phyloP scores from a whole-genome alignment of 768 basidiomycete species.

The Basidioascus undulatus region DNA sequence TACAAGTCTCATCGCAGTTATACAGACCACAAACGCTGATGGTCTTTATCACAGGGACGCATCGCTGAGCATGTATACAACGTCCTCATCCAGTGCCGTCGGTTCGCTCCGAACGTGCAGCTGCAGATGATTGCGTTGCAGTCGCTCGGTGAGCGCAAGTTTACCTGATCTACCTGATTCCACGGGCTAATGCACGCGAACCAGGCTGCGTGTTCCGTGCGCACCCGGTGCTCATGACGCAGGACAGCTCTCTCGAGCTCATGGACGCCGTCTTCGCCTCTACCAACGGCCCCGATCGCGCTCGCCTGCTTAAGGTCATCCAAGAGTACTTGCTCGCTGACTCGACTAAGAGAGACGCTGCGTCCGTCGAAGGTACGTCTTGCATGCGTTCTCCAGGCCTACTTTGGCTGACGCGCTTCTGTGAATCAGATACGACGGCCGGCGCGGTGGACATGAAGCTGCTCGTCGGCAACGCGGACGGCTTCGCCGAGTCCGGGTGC shows the following conservation, averaged over 20 bases:
- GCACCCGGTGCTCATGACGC: slow-evolving; percentile 72
- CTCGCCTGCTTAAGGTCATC: slow-evolving; percentile 58
- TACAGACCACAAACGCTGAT: no score
- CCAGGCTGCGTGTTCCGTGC: slow-evolving; percentile 76
- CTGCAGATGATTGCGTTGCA: no score
- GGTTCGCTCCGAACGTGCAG: no score
- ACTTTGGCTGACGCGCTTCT: no score
- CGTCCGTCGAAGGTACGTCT: slow-evolving; percentile 37
- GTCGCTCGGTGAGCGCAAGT: no score
- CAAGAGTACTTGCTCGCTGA: slow-evolving; percentile 78
- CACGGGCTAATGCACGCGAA: no score
- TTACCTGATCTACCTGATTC: no score
- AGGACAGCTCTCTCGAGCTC: slow-evolving; percentile 47
- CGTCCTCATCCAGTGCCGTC: slow-evolving; percentile 37
- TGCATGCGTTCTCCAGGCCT: no score
- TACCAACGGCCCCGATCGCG: slow-evolving; percentile 41
- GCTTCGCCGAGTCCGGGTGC: slow-evolving; percentile 91
- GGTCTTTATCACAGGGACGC: background rate
- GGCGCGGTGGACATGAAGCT: slow-evolving; percentile 63
- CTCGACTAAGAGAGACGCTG: slow-evolving; percentile 47
- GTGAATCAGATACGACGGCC: slow-evolving; percentile 6
- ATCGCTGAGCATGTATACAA: slow-evolving; percentile 63
- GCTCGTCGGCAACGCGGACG: slow-evolving; percentile 80
- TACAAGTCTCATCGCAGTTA: no score
- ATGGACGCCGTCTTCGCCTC: slow-evolving; percentile 78